Evolutionary conservation across 768 basidiomycete species (phyloP), one percentile per base, ranked within the genome.

Genomic region (Calocera viscosa): DNA sequence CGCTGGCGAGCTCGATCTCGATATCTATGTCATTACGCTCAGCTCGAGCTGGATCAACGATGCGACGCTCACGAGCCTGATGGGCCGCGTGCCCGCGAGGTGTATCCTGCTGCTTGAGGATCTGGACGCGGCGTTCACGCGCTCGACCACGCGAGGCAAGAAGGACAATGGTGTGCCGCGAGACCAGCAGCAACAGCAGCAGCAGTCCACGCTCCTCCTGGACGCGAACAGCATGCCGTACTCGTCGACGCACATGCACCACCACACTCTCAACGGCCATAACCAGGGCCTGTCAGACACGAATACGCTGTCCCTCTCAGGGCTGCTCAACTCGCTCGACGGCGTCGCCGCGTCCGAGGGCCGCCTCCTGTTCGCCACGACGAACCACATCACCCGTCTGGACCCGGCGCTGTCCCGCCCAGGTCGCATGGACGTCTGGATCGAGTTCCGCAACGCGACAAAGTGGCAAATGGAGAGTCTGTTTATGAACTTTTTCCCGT

Each of bases 351-450:
- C 90, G 19, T 85, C 89, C 1, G 93, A 95, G 73, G 92, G 91
- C 7, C 83, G 93, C 8, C 81, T 95, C 24, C 80, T 95, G 35
- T 94, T 94, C 71, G 93, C 91, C 89, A 92, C 90, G 19, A 92
- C 90, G 12, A 94, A 94, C 75, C 92, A 94, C 72, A 80, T 93
- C n/a, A 90, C 94, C 72, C 84, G 88, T 35, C 82, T 95, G 0
- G 93, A 95, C 71, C 90, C 91, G 2, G 93, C 93, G 0, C 83
- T 95, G 12, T 89, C 87, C n/a, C 87, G 93, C 65, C 91, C 93
- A 3, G 93, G 93, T 19, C 87, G 89, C 32, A 90, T 77, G 69
- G 93, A 94, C 72, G 89, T 95, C 8, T 91, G 90, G 86, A 82
- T 94, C 53, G 89, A 92, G 75, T 94, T 94, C 80, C 89, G 86